Evolutionary conservation across 257 asterid species (phyloP), one percentile per base, ranked within the genome.

Genomic region (Ehretia macrophylla): DNA sequence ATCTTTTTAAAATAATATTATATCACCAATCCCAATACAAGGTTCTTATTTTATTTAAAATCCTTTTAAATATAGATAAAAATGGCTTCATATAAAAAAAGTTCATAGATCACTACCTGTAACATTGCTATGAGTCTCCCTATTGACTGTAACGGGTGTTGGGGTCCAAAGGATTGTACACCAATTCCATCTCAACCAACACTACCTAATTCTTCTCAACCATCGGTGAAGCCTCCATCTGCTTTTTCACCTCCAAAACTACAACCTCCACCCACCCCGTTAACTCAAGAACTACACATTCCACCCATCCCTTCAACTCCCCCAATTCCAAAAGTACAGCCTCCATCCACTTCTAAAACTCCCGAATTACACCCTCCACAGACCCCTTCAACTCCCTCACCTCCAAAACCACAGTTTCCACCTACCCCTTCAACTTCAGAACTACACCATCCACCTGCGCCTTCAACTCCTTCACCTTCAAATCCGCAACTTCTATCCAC

Each of bases 91-190:
- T n/a, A n/a, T n/a, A n/a, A n/a, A n/a, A n/a, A n/a, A n/a, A n/a
- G n/a, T n/a, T n/a, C n/a, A n/a, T n/a, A n/a, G n/a, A n/a, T n/a
- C n/a, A n/a, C n/a, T n/a, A n/a, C n/a, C n/a, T 89, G 97, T 42
- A 20, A 49, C 0, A 38, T 4, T 0, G 71, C 59, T 17, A 17
- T 77, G 75, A 74, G 77, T 42, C 69, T 74, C 12, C 74, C 72
- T 17, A 77, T 85, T 58, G 76, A 85, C 65, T 87, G 96, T 48
- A 58, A 53, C 14, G 78, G 72, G 14, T 88, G 95, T 23, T 71
- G 94, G 42, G 37, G 59, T 8, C 40, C 66, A 42, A 14, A 10
- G 16, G 3, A 4, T 42, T 10, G 3, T 42, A 11, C 4, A 42
- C 47, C 47, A 4, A 10, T 14, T 42, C 11, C 11, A 32, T 37